Base-by-base conservation (phyloP, 805 yeast genomes). In the Nakazawaea sp. region DNA sequence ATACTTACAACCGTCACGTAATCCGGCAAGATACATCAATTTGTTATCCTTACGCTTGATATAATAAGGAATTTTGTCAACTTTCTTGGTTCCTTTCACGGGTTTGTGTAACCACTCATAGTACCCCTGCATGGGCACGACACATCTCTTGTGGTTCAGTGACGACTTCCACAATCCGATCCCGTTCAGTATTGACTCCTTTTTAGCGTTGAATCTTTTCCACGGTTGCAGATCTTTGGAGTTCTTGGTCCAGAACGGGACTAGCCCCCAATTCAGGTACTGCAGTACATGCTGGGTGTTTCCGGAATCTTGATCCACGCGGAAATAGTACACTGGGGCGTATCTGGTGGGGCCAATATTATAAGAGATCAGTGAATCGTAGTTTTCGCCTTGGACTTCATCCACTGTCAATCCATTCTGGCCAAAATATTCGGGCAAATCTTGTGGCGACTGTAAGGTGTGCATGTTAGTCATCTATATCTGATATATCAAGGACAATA, bases 41-140 rank as follows among this genome's bases (percentile, higher is more conserved):
- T 71, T 60, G 0, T 59, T 56, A 39, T 70, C 74, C 29, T 64
- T 67, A 23, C 81, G 64, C 24, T 66, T 71, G 13, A 88, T 66
- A 49, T 62, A 89, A 52, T 80, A 75, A 0, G 96, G 96, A 0
- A 55, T 53, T 50, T 76, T 81, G 8, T 61, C 62, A 3, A 49
- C 50, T 30, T 55, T 60, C 15, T 23, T 33, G 4, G 21, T 25
- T 11, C 30, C 28, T 21, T 48, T 43, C 19, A 52, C 57, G 2
- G 51, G 43, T 13, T 49, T 45, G 18, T 48, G 46, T 12, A 43
- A 45, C 96, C 97, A 89, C 56, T 89, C 97, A 51, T 74, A 89
- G 55, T 89, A 89, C 0, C 96, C 96, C 48, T 74, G 71, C 27
- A 84, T 69, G 0, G 95, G 90, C 0, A 87, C 74, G 1, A 81